phyloP scores from a whole-genome alignment of 2,329 filamentous ascomycete genomes.

The Moelleriella libera region DNA sequence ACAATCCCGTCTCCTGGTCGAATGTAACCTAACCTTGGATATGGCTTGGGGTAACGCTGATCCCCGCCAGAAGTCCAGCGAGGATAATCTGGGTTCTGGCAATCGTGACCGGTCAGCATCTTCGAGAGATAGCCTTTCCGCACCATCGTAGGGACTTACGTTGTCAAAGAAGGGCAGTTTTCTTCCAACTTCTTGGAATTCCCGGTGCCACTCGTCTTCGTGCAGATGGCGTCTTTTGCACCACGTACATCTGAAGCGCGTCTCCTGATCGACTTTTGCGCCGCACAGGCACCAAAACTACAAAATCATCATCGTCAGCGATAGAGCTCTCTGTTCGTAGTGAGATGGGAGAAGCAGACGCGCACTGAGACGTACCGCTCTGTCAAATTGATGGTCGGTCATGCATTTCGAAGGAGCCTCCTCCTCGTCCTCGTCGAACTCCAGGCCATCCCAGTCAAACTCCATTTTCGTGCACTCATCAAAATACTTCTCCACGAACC shows the following conservation, averaged over 20 bases:
- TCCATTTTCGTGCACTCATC: not conserved
- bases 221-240: conserved; percentile 5
- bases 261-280: conserved; percentile 1
- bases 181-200: not conserved
- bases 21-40: too few species aligned
- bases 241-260: conserved; percentile 4
- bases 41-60: too few species aligned
- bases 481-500: not conserved
- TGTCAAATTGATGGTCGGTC: not conserved
- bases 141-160: not conserved
- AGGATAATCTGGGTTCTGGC: too few species aligned
- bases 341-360: not conserved
- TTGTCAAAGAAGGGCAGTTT: not conserved
- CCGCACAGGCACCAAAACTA: conserved; percentile 7
- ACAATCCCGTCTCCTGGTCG: too few species aligned
- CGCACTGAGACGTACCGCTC: not conserved
- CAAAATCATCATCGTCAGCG: not conserved
- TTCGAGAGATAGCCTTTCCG: too few species aligned
- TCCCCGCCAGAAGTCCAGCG: too few species aligned
- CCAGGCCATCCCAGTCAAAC: not conserved
- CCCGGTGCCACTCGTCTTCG: conserved; percentile 4
- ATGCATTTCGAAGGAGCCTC: not conserved
- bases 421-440: not conserved
- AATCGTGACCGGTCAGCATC: too few species aligned
- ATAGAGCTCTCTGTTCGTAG: too few species aligned